Evolutionary conservation across 352 stramenopile genomes (phyloP), one percentile per base, ranked within the genome.

Genomic region (Phytophthora quininea): DNA sequence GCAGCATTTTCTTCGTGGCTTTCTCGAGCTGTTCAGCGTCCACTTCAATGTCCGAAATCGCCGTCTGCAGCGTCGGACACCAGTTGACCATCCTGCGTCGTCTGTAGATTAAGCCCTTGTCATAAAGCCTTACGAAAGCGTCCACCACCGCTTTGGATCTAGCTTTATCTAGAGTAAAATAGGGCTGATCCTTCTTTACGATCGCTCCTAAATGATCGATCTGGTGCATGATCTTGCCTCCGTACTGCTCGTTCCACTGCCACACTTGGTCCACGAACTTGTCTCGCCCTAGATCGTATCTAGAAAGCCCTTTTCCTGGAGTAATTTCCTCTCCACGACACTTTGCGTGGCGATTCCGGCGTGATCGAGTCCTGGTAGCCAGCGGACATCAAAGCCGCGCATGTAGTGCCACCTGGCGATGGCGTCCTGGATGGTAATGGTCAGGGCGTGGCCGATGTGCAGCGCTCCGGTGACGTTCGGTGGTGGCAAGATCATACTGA

Each of bases 191-290:
- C 89, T 98, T 99, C 86, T 99, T 98, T 3, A 99, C 93, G 38
- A 91, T 96, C 2, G 87, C 92, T 15, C 97, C 98, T 1, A 99
- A 78, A 57, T 82, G 82, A 61, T 95, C 81, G 31, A 99, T 82
- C 75, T 99, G 98, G 49, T 87, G 88, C 48, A 97, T 97, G 73
- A 99, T 99, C 33, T 83, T 85, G 15, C 89, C 92, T 38, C 97
- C 97, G 70, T 99, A 99, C 64, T 98, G 89, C 35, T 97, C 89
- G 77, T 99, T 99, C 98, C 98, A 99, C 60, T 98, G 84, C 97
- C 97, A 99, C 15, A 98, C 90, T 60, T 94, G 91, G 54, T 98
- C 78, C 14, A 99, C 80, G 71, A 99, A 99, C 55, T 93, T 90
- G 42, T 99, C 96, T 43, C 98, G 89, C 4, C 98, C 98, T 31